Conservation (phyloP, 2,329 filamentous ascomycete species). For the Colletotrichum sidae region DNA sequence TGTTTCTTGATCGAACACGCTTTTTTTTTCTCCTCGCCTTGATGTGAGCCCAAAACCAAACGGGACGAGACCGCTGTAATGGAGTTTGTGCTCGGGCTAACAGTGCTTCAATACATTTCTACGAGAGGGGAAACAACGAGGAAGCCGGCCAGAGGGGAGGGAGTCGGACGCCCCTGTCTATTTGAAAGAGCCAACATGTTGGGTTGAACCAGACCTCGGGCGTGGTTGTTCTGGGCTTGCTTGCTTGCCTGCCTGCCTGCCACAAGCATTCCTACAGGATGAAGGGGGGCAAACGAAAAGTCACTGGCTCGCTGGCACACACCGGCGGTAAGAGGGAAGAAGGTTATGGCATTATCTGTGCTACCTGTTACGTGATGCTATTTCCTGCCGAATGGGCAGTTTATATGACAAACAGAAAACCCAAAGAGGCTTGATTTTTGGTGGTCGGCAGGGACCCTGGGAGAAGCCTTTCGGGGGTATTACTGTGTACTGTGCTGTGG, state of each 20-base stretch:
- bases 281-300: too few species aligned
- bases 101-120: too few species aligned
- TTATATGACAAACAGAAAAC: conserved; percentile 37
- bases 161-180: too few species aligned
- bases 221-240: too few species aligned
- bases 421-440: conserved; percentile 6
- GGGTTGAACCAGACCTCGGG: too few species aligned
- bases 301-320: background rate
- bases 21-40: conserved; percentile 4
- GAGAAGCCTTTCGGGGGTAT: background rate
- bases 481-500: background rate
- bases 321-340: conserved; percentile 1
- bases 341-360: conserved; percentile 35
- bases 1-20: conserved; percentile 2
- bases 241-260: too few species aligned
- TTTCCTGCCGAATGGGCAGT: conserved; percentile 33
- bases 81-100: too few species aligned
- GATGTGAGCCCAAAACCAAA: background rate
- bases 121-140: too few species aligned
- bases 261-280: too few species aligned
- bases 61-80: too few species aligned
- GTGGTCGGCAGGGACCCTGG: conserved; percentile 5
- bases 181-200: too few species aligned
- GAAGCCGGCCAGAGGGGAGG: too few species aligned
- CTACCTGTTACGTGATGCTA: conserved; percentile 31